Evolutionary conservation across 768 basidiomycete genomes (phyloP).

Genomic region (Tylopilus subfusipes): DNA sequence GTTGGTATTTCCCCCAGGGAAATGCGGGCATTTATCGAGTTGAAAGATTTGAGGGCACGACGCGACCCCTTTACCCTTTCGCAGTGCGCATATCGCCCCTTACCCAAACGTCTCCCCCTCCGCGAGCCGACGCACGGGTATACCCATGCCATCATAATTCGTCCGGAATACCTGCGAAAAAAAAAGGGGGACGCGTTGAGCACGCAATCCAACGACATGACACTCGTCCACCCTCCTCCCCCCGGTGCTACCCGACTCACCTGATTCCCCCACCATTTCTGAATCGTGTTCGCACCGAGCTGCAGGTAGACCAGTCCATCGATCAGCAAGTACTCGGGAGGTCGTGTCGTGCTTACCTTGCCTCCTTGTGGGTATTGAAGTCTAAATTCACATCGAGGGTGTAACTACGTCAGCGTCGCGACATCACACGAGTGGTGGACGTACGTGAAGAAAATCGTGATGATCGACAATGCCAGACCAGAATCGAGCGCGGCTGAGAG

Average conservation of each 20-base stretch:
- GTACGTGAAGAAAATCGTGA: constrained; percentile 68
- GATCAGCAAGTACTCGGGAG: background rate
- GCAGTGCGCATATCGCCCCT: too few relatives aligned
- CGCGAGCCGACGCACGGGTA: constrained; percentile 26
- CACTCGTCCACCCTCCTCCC: background rate
- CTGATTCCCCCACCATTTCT: constrained; percentile 30
- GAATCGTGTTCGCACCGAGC: constrained; percentile 21
- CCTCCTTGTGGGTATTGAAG: constrained; percentile 28
- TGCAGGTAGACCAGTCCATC: too few relatives aligned
- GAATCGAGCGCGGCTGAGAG: constrained; percentile 74
- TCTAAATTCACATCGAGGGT: constrained; percentile 3
- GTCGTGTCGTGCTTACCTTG: constrained; percentile 13
- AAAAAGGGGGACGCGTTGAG: background rate
- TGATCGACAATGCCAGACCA: constrained; percentile 62
- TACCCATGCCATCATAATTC: constrained; percentile 20
- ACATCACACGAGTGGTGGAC: constrained; percentile 15
- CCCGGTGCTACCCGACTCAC: background rate
- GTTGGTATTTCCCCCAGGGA: background rate
- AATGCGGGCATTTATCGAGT: background rate
- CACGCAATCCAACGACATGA: background rate
- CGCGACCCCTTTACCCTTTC: too few relatives aligned
- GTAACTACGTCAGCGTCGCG: background rate
- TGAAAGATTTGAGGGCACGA: background rate
- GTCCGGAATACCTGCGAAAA: constrained; percentile 20
- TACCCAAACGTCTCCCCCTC: constrained; percentile 23